phyloP scores from a whole-genome alignment of 1,139 yeast genomes.

The Insectozyma bohioensis region DNA sequence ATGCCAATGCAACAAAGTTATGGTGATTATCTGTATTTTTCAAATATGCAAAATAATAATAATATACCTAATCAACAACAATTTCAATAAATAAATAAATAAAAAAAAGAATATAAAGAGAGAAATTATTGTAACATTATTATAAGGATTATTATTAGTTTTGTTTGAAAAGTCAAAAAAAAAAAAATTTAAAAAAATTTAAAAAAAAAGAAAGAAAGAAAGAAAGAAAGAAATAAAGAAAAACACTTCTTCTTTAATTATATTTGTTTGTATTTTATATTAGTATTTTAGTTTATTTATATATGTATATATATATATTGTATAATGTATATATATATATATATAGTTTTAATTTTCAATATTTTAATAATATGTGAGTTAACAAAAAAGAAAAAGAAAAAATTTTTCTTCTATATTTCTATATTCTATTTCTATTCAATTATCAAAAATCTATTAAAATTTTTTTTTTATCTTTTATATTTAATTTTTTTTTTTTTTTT shows the following conservation, averaged over 20 bases:
- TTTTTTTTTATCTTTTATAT: conserved; percentile 1
- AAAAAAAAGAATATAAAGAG: too few species aligned
- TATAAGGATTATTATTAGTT: too few species aligned
- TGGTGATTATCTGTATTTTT: conserved; percentile 54
- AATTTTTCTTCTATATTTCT: too few species aligned
- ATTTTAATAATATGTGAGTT: neutral
- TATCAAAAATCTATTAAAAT: neutral
- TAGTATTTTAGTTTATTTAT: too few species aligned
- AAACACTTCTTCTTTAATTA: neutral
- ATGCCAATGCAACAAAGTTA: conserved; percentile 23
- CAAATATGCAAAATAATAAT: conserved; percentile 48
- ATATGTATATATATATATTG: neutral
- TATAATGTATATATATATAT: neutral
- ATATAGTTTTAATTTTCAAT: conserved; percentile 1
- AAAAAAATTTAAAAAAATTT: too few species aligned
- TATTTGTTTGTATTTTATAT: neutral
- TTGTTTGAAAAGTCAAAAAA: too few species aligned
- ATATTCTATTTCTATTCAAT: neutral
- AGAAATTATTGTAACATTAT: too few species aligned
- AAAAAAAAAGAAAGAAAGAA: too few species aligned
- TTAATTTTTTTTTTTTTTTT: conserved; percentile 5
- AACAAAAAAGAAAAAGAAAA: too few species aligned
- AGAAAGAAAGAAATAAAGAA: too few species aligned
- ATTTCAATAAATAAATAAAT: conserved; percentile 26
- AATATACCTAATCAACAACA: conserved; percentile 47